Base-by-base conservation (phyloP, 208 protist species). In the Acanthamoeba royreba region DNA sequence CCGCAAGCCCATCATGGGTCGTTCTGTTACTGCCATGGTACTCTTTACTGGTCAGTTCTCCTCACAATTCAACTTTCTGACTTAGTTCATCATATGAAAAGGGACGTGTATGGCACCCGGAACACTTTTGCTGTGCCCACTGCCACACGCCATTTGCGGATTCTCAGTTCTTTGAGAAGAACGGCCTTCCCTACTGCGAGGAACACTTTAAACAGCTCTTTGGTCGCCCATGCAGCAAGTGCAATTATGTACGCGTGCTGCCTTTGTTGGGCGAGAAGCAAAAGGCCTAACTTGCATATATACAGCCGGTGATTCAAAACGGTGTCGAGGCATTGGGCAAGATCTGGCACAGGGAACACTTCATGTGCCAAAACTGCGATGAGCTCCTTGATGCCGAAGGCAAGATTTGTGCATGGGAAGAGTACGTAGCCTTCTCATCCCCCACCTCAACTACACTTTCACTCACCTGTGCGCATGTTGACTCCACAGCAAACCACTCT, bases 1-100 rank as follows among this genome's bases (percentile, higher is more conserved):
- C 92, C 3, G 35, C 2, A 96, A 96, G 83, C 95, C 95, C 31
- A 96, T 96, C 47, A 42, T 94, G 43, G 95, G 93, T n/a, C 89
- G 95, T 74, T 95, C 93, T 33, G 58, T 95, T 13, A 96, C 93
- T 42, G 95, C 93, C 31, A 49, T 95, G 35, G 91, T 61, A 53
- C 49, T 19, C 49, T 55, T 19, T 55, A 19, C 13, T 19, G 9
- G 19, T 55, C 49, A 25, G 19, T 55, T 19, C 49, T 25, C 19
- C 49, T 55, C 9, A 25, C 49, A 25, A 55, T 55, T 19, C 49
- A 55, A 25, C 13, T 19, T 25, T 55, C 49, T 19, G 19, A 55
- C 49, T 19, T 25, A 55, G 19, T 25, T 19, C 49, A 55, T 25
- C 9, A 55, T 19, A 55, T 19, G 19, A 55, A 55, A 55, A 55